These are phyloP conservation scores for Pichia terricola DNA, from an alignment of 1,139 yeast species.

Conservation along the genomic window DNA sequence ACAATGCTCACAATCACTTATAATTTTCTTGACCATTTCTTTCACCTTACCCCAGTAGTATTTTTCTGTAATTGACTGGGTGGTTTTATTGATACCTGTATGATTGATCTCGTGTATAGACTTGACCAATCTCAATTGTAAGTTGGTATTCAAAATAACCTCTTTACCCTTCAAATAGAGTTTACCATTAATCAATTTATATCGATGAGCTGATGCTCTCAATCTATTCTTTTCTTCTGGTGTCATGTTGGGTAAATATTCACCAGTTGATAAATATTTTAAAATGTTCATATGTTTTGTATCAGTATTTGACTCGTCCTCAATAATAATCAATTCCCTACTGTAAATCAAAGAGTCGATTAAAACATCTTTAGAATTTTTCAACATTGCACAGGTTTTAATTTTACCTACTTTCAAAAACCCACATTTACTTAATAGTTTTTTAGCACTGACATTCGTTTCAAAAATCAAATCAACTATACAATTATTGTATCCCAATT, in stretches of 20 bases:
- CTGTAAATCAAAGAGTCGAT: constrained; percentile 46
- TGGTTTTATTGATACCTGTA: constrained; percentile 79
- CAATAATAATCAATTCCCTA: constrained; percentile 37
- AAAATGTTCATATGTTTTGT: constrained; percentile 71
- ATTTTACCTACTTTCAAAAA: constrained; percentile 73
- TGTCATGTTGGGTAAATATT: constrained; percentile 75
- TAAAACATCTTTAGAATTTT: constrained; percentile 64
- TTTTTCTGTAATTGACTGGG: constrained; percentile 64
- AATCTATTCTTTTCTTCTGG: constrained; percentile 78
- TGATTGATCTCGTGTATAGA: constrained; percentile 51
- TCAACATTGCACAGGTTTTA: constrained; percentile 76
- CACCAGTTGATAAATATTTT: constrained; percentile 72
- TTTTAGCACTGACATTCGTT: constrained; percentile 72
- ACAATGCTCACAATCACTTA: constrained; percentile 70
- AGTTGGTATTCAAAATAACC: constrained; percentile 66
- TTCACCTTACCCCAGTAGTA: constrained; percentile 91
- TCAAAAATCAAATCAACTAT: constrained; percentile 84
- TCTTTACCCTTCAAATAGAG: constrained; percentile 64
- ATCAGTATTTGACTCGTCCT: constrained; percentile 24
- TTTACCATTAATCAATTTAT: constrained; percentile 60
- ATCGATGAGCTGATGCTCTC: constrained; percentile 74
- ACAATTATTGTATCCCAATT: constrained; percentile 75
- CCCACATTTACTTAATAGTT: constrained; percentile 70
- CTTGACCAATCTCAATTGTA: constrained; percentile 69
- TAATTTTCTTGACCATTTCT: constrained; percentile 74